Evolutionary conservation across 164 flowering plant species (phyloP).

Genomic region (Umbellularia californica): DNA sequence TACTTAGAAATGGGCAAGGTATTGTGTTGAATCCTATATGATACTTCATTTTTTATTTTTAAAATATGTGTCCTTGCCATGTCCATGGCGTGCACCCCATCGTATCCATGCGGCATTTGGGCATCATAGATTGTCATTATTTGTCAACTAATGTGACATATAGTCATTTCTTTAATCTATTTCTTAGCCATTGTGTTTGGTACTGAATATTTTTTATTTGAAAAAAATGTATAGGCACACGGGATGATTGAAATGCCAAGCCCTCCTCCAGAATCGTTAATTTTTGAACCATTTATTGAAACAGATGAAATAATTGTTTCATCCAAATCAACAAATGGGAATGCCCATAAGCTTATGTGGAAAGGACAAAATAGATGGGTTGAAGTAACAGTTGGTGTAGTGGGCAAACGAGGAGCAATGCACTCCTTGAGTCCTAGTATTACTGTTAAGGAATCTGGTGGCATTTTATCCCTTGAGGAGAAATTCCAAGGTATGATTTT

Average conservation of each 20-base stretch:
- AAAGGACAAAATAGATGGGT: conserved; percentile 84
- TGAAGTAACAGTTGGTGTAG: conserved; percentile 84
- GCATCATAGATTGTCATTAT: too few relatives aligned
- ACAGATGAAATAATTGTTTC: conserved; percentile 77
- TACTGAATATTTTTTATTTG: too few relatives aligned
- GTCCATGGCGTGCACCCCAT: too few relatives aligned
- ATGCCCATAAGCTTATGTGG: conserved; percentile 45
- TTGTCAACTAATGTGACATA: too few relatives aligned
- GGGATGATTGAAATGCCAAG: conserved; percentile 89
- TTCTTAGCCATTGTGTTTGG: too few relatives aligned
- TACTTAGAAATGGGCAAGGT: too few relatives aligned
- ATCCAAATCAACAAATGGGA: conserved; percentile 37
- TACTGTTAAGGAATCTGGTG: conserved; percentile 89
- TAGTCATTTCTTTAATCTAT: too few relatives aligned
- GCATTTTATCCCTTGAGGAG: conserved; percentile 87
- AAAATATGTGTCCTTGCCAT: too few relatives aligned
- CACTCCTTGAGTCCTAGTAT: conserved; percentile 80
- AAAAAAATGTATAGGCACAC: conserved; percentile 46
- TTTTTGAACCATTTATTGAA: conserved; percentile 92
- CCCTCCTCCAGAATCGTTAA: conserved; percentile 73
- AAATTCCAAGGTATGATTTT: conserved; percentile 72
- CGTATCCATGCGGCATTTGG: too few relatives aligned
- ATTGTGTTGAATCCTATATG: too few relatives aligned
- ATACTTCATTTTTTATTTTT: too few relatives aligned
- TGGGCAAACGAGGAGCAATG: conserved; percentile 74